Evolutionary conservation across 495 filamentous ascomycete genomes (phyloP), one percentile per base, ranked within the genome.

Genomic region (Delitschia confertaspora): DNA sequence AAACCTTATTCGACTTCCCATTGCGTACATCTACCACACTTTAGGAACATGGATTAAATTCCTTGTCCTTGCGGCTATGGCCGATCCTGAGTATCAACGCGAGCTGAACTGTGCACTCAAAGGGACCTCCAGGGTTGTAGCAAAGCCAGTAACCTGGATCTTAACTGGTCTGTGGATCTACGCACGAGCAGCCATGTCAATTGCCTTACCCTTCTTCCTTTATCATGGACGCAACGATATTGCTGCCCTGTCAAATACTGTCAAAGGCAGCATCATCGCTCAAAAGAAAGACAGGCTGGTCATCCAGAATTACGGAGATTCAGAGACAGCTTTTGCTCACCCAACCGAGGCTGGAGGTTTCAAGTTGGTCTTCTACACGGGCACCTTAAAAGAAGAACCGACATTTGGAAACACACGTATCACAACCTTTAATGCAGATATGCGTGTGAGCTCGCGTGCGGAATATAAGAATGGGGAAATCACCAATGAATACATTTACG

Each of bases 31-130:
- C 1, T 69, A 70, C 43, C 69, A 72, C 47, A 53, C 40, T 11
- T 34, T 72, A 5, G 67, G 67, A 4, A 53, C 56, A 4, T 49
- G 55, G 6, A 54, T 70, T 59, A 79, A 79, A 44, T 78, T 77
- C 53, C 51, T 71, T 17, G 60, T 73, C 6, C 63, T 76, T 37
- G 68, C 75, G 17, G 39, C 71, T 13, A 60, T 75, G 19, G 75
- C 74, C 6, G 75, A 79, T 53, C 66, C 70, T 6, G 75, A 79
- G 44, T 76, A 73, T 51, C 75, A 79, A 45, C 59, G 74, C 34
- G 75, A 79, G 37, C 63, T 77, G 36, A 60, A 74, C 9, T 71
- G 70, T 55, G 64, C 71, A 29, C 58, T 69, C n/a, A 47, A 54
- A 25, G 23, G 33, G 3, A 59, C 60, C 18, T 63, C 62, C 4